Conservation (phyloP, 371 early-diverging fungal genomes). For the Mucor circinelloides region DNA sequence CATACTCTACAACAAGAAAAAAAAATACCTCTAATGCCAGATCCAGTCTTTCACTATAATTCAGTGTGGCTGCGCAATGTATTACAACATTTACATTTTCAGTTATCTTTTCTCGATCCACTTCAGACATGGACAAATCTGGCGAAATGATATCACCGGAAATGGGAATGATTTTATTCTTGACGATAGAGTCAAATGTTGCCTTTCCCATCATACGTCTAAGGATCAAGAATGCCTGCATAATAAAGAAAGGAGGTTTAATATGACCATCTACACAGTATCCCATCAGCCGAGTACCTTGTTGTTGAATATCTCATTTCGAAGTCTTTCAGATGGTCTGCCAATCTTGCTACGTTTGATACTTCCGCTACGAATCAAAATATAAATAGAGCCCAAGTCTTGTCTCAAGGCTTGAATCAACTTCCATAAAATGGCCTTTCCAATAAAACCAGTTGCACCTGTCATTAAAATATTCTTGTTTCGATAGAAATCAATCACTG, state of each 20-base stretch:
- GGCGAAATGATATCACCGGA: constrained; percentile 63
- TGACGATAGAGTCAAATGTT: constrained; percentile 44
- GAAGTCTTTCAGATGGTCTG: constrained; percentile 45
- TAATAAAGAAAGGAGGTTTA: not conserved
- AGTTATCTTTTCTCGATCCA: constrained; percentile 50
- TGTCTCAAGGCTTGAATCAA: constrained; percentile 41
- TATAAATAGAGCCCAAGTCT: constrained; percentile 39
- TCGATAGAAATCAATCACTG: constrained; percentile 36
- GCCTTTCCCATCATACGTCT: constrained; percentile 38
- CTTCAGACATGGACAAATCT: constrained; percentile 53
- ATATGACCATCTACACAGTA: not conserved
- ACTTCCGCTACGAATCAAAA: constrained; percentile 51
- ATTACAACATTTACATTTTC: constrained; percentile 56
- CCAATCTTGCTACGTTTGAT: constrained; percentile 52
- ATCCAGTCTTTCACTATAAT: constrained; percentile 63
- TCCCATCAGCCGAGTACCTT: constrained; percentile 25
- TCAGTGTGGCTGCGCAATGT: constrained; percentile 69
- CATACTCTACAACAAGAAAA: too few relatives aligned
- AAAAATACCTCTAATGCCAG: constrained; percentile 63
- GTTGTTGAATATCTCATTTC: constrained; percentile 46
- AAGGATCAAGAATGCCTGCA: constrained; percentile 43
- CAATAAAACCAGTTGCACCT: constrained; percentile 66
- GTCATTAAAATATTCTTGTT: constrained; percentile 55
- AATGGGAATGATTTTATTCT: constrained; percentile 60
- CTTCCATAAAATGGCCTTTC: constrained; percentile 63